phyloP scores from a whole-genome alignment of 2,329 filamentous ascomycete genomes.

The Alternaria angustiovoidea region DNA sequence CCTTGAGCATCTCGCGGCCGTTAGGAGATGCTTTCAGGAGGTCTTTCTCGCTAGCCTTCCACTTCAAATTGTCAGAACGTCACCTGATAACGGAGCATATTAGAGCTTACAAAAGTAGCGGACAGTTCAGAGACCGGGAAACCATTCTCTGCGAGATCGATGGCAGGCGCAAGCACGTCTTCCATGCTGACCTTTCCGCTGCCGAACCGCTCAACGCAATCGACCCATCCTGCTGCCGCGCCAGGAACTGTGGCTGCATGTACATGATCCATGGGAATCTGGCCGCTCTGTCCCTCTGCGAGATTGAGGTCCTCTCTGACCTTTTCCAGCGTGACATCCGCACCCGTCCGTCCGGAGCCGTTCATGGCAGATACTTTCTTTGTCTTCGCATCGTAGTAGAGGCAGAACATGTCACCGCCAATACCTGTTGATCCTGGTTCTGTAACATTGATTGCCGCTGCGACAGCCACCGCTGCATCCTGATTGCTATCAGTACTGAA shows the following conservation, averaged over 20 bases:
- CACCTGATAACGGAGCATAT: not conserved
- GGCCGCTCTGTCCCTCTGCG: conserved; percentile 61
- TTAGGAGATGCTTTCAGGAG: conserved; percentile 83
- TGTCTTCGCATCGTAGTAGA: conserved; percentile 86
- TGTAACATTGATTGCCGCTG: conserved; percentile 90
- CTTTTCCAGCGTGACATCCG: conserved; percentile 71
- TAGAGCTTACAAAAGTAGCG: conserved; percentile 67
- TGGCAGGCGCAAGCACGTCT: conserved; percentile 82
- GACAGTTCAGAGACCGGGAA: conserved; percentile 88
- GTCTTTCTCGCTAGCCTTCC: conserved; percentile 69
- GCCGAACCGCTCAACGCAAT: conserved; percentile 86
- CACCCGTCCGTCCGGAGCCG: conserved; percentile 85
- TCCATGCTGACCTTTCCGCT: conserved; percentile 81
- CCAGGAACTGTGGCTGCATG: conserved; percentile 89
- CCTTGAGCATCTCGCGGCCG: conserved; percentile 85
- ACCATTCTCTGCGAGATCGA: conserved; percentile 84
- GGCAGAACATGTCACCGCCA: conserved; percentile 95
- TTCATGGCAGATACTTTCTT: conserved; percentile 87
- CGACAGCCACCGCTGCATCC: conserved; percentile 97
- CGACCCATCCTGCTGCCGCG: conserved; percentile 91
- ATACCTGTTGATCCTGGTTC: conserved; percentile 94
- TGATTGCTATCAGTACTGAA: conserved; percentile 47
- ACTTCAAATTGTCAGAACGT: conserved; percentile 61
- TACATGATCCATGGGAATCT: conserved; percentile 78
- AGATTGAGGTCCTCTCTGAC: conserved; percentile 75